Base-by-base conservation (phyloP, 352 stramenopile genomes). In the Albugo laibachii region DNA sequence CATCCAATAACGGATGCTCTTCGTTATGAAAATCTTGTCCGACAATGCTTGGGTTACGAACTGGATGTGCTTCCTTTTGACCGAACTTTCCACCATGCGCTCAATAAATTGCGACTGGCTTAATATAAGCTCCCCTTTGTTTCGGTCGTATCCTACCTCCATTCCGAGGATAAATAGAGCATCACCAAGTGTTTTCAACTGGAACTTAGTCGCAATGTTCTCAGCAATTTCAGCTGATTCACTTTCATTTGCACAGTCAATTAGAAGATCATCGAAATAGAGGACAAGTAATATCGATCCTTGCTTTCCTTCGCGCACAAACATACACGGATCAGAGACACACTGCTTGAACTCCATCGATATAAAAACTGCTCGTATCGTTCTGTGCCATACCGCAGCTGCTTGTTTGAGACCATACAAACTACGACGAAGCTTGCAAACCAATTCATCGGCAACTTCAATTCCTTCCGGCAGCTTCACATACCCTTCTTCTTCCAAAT, bases 401-500 rank as follows among this genome's bases (percentile, higher is more conserved):
- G 50, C 55, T 43, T 54, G 55, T 35, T 56, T 58, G 0, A 61
- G 37, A 15, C 50, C 55, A 24, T 61, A 61, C 5, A 61, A 42
- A 11, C 21, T 18, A 36, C 27, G 43, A 8, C 47, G 21, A 0
- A 56, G 11, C 13, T 19, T 13, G 24, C 50, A 56, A 2, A 56
- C 36, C 13, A 38, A 8, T 27, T 37, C 4, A 11, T 24, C 35
- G 2, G 11, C 24, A n/a, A 31, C 21, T 21, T 44, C 24, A 14
- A 54, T 13, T 31, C 47, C 52, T 6, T 42, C 35, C 1, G 39
- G 48, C 2, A 18, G 8, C 5, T 54, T 41, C 51, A 56, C 53
- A 45, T 52, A 62, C 2, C 51, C 40, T 16, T 35, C 47, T 44
- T 60, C 49, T 38, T 65, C 37, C 2, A 61, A 39, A 36, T 57